Conservation (phyloP, 1,139 yeast species). For the Sugiyamaella neomexicana region DNA sequence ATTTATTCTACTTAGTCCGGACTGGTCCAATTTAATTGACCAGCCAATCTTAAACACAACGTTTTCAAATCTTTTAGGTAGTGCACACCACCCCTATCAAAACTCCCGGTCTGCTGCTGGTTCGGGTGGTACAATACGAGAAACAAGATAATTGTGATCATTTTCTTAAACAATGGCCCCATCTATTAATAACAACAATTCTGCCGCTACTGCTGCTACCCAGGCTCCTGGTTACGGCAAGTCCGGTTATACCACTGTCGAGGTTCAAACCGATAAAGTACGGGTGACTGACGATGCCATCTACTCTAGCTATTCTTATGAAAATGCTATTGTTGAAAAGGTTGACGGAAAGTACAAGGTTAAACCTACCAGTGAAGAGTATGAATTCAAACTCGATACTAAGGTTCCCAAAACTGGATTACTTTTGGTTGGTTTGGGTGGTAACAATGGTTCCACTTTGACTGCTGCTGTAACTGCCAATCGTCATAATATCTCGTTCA, state of each 20-base stretch:
- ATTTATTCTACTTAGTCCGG: neutral
- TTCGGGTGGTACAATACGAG: constrained; percentile 39
- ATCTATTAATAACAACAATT: constrained; percentile 31
- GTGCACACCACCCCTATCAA: constrained; percentile 42
- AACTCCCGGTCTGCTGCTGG: constrained; percentile 39
- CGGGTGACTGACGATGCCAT: constrained; percentile 59
- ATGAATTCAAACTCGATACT: constrained; percentile 83
- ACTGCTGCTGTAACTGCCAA: constrained; percentile 85
- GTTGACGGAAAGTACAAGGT: constrained; percentile 62
- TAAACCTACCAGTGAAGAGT: constrained; percentile 69
- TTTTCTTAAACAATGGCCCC: constrained; percentile 42
- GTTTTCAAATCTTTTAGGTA: constrained; percentile 38
- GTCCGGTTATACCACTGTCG: constrained; percentile 50
- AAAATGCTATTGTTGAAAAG: constrained; percentile 60
- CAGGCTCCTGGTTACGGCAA: constrained; percentile 38
- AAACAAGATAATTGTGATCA: constrained; percentile 21
- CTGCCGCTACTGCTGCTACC: constrained; percentile 36
- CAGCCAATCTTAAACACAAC: constrained; percentile 26
- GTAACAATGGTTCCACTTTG: constrained; percentile 93
- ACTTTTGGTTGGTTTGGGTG: constrained; percentile 91
- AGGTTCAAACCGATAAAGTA: constrained; percentile 61
- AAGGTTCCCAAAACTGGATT: constrained; percentile 84
- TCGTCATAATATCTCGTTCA: constrained; percentile 73
- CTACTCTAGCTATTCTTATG: constrained; percentile 69
- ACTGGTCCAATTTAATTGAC: constrained; percentile 14